Conservation (phyloP, 2,329 filamentous ascomycete species). For the Fusarium sp. region DNA sequence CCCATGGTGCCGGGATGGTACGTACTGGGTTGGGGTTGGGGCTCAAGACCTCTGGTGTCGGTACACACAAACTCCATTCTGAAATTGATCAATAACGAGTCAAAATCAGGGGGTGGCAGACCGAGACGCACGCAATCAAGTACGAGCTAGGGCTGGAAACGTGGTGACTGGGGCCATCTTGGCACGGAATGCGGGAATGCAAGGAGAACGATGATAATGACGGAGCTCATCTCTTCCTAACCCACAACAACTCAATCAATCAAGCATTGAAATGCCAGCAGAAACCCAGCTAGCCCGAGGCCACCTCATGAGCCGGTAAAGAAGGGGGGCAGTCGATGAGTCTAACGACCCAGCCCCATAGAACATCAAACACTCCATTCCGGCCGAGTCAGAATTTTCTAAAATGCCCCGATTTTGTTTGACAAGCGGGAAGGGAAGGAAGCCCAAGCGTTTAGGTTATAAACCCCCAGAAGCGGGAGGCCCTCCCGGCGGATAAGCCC, state of each 20-base stretch:
- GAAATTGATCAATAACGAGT: constrained; percentile 11
- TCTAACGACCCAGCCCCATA: constrained; percentile 21
- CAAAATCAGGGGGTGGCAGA: constrained; percentile 19
- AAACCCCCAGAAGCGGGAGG: constrained; percentile 35
- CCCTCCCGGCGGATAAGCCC: constrained; percentile 37
- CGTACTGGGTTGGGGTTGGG: constrained; percentile 34
- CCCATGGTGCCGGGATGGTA: constrained; percentile 26
- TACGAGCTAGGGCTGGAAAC: constrained; percentile 38
- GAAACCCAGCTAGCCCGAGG: constrained; percentile 27
- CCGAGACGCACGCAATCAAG: constrained; percentile 26
- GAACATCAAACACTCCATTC: constrained; percentile 33
- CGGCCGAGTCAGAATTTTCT: constrained; percentile 36
- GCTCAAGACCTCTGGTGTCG: constrained; percentile 32
- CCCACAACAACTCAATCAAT: constrained; percentile 29
- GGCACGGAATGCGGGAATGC: constrained; percentile 40
- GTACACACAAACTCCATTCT: constrained; percentile 28
- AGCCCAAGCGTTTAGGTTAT: constrained; percentile 39
- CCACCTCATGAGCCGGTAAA: constrained; percentile 26
- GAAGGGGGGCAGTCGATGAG: constrained; percentile 23
- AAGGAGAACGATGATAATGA: constrained; percentile 38
- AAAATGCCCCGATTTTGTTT: constrained; percentile 36
- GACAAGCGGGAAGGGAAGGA: constrained; percentile 32
- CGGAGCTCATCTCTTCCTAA: constrained; percentile 31
- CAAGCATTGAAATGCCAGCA: constrained; percentile 25
- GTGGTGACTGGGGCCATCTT: constrained; percentile 36